Base-by-base conservation (phyloP, 192 early-diverging fungal species). In the Linnemannia zychae region DNA sequence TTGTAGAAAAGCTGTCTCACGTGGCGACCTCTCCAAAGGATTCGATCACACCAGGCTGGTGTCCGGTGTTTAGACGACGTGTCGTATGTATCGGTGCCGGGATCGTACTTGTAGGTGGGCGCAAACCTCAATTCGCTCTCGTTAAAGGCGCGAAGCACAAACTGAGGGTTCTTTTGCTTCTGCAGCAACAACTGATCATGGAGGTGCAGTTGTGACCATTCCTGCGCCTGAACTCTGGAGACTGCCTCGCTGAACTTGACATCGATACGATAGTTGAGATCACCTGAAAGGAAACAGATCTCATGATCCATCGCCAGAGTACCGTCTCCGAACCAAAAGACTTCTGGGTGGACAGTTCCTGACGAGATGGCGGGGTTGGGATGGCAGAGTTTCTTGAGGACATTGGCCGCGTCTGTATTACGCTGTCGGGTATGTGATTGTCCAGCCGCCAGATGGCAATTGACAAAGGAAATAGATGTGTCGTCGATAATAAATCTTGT, bases 31-130 rank as follows among this genome's bases (percentile, higher is more conserved):
- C 93, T 89, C 78, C 89, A 95, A 28, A 96, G 82, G 38, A 99
- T 92, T 68, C 99, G 93, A 90, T 99, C 99, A 84, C 98, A 99
- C 96, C 97, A 99, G 15, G 97, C 95, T 1, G 99, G 99, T 4
- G 94, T 93, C 36, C 99, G 92, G 75, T 94, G 93, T 90, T 99
- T 99, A 60, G 99, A 98, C 52, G 95, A 96, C 7, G 94, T 93
- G 80, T 99, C 99, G 77, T 98, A 99, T 16, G 84, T 86, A 46
- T 96, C 91, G 20, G 94, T 95, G 22, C 95, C 95, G 7, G 91
- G 92, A 78, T 99, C 95, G 83, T 97, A 99, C 88, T 99, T 99
- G 93, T 99, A 99, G 3, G 99, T 99, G 0, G 99, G 99, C 12
- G 90, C 93, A 88, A 99, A 99, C 38, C 72, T 77, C 52, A 98